These are phyloP conservation scores for Turritis glabra DNA, from an alignment of 345 rosid genomes.

Conservation along the genomic window DNA sequence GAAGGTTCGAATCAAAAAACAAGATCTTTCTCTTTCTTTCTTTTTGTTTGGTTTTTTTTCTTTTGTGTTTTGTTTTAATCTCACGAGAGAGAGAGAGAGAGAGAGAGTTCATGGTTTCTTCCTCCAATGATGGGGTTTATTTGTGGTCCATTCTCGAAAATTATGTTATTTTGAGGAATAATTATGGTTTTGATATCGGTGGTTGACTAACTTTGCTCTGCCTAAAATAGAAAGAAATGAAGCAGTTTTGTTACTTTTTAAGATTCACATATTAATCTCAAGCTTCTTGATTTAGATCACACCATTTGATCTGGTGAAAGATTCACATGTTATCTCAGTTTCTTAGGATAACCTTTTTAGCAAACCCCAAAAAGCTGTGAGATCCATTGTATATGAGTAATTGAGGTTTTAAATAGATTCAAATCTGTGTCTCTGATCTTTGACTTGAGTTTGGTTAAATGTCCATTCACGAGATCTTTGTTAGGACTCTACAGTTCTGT, in stretches of 20 bases:
- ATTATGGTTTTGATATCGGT: slow-evolving; percentile 40
- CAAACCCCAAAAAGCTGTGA: background rate
- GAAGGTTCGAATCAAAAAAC: slow-evolving; percentile 54
- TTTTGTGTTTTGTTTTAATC: background rate
- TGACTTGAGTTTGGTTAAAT: slow-evolving; percentile 29
- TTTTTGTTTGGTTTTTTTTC: background rate
- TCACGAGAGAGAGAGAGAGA: too few relatives aligned
- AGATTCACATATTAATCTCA: slow-evolving; percentile 24
- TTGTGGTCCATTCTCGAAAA: slow-evolving; percentile 37
- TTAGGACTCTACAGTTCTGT: background rate
- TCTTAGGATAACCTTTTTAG: background rate
- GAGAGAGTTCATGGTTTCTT: too few relatives aligned
- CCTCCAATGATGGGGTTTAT: slow-evolving; percentile 15
- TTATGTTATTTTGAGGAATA: slow-evolving; percentile 35
- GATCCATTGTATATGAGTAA: slow-evolving; percentile 9
- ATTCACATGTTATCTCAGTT: slow-evolving; percentile 1
- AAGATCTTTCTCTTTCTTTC: slow-evolving; percentile 9
- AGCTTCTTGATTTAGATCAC: slow-evolving; percentile 28
- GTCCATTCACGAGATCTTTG: slow-evolving; percentile 11
- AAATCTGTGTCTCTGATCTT: slow-evolving; percentile 29
- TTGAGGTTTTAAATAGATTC: background rate
- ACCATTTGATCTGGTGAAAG: background rate
- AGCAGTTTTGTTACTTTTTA: slow-evolving; percentile 18
- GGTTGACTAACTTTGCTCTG: slow-evolving; percentile 44
- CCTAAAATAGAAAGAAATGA: slow-evolving; percentile 13